These are phyloP conservation scores for Psilocybe cubensis DNA, from an alignment of 768 basidiomycete genomes.

Conservation along the genomic window DNA sequence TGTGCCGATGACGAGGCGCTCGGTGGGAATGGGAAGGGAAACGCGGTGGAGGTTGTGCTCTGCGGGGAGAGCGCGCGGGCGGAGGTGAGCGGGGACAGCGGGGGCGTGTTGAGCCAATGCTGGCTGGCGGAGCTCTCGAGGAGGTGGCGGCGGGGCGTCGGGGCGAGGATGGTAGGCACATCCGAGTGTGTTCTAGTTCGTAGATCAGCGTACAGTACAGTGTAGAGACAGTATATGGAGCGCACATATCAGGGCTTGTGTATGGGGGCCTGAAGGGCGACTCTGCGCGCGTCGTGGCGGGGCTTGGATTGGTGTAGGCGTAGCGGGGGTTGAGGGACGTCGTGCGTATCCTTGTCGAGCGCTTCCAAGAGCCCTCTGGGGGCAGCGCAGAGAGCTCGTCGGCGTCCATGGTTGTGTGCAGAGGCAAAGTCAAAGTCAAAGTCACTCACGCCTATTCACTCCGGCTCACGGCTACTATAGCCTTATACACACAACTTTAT, in stretches of 20 bases:
- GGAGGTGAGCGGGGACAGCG: constrained; percentile 53
- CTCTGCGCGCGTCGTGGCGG: constrained; percentile 20
- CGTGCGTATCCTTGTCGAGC: constrained; percentile 30
- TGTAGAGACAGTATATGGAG: neutral
- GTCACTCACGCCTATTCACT: too few species aligned
- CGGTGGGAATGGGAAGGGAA: neutral
- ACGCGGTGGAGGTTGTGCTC: neutral
- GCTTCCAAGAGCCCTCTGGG: constrained; percentile 34
- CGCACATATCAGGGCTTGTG: neutral
- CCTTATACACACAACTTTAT: constrained; percentile 2
- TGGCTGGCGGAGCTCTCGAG: constrained; percentile 62
- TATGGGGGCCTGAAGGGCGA: neutral
- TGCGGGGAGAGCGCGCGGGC: constrained; percentile 28
- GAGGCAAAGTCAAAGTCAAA: too few species aligned
- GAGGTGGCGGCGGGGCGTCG: constrained; percentile 68
- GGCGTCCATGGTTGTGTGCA: constrained; percentile 24
- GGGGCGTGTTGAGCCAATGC: constrained; percentile 59
- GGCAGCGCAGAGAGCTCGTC: constrained; percentile 46
- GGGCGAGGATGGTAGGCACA: constrained; percentile 54
- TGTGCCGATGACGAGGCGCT: neutral
- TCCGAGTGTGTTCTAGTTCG: constrained; percentile 9
- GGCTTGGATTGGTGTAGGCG: constrained; percentile 31
- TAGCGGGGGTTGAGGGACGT: constrained; percentile 33
- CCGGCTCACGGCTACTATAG: too few species aligned
- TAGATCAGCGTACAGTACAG: too few species aligned